Percentiles rank a stretch among this genome's conserved stretches.
Conservation (phyloP, 352 stramenopile species). For the Pythium pyrilobum region DNA sequence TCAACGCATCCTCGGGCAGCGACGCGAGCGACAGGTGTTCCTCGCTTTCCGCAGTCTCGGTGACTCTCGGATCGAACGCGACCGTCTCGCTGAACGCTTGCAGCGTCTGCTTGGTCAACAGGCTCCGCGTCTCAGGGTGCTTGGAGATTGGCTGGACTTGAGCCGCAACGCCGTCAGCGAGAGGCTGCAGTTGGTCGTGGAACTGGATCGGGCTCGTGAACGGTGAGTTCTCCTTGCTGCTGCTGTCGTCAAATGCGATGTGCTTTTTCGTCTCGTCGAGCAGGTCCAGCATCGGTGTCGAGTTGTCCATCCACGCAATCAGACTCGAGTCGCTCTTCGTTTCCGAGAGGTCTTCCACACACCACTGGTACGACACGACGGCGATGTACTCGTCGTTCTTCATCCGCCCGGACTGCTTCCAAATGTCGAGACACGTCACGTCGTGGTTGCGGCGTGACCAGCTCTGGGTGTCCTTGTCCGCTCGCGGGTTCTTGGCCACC, state of each 20-base stretch:
- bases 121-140: no score
- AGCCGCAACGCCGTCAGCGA: background rate
- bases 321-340: background rate
- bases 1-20: slow-evolving; percentile 15
- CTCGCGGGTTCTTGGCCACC: background rate
- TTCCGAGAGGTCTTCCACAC: background rate
- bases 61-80: slow-evolving; percentile 8
- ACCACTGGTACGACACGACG: slow-evolving; percentile 65
- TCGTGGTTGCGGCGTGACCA: slow-evolving; percentile 40
- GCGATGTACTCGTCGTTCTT: slow-evolving; percentile 64
- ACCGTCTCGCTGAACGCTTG: slow-evolving; percentile 15
- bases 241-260: slow-evolving; percentile 15
- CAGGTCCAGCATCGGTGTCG: slow-evolving; percentile 8
- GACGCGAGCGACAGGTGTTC: slow-evolving; percentile 9
- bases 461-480: background rate
- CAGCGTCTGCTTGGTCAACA: slow-evolving; percentile 7
- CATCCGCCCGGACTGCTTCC: slow-evolving; percentile 57
- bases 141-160: slow-evolving; percentile 7
- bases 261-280: slow-evolving; percentile 7
- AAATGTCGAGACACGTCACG: slow-evolving; percentile 70
- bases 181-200: background rate
- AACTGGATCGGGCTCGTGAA: slow-evolving; percentile 9
- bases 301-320: slow-evolving; percentile 7
- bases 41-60: background rate
- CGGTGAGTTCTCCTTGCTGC: slow-evolving; percentile 13